phyloP scores from a whole-genome alignment of 805 yeast genomes.

The Ogataea saltuana region DNA sequence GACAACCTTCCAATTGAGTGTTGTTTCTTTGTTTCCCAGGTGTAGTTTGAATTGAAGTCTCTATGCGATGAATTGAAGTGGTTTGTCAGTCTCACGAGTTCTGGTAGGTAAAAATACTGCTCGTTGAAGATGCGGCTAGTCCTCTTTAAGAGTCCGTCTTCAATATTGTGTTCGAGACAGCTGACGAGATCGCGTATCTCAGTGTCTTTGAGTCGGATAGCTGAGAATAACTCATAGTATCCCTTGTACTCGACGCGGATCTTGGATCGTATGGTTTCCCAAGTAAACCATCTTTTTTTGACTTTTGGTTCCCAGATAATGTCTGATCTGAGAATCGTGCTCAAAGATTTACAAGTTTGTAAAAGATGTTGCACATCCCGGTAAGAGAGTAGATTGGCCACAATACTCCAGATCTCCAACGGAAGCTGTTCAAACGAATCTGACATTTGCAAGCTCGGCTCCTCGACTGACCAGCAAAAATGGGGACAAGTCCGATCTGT shows the following conservation, averaged over 20 bases:
- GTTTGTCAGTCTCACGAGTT: slow-evolving; percentile 19
- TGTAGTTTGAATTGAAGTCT: neutral
- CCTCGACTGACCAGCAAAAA: no score
- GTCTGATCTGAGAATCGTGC: slow-evolving; percentile 14
- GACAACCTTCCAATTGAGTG: slow-evolving; percentile 12
- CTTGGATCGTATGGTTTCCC: neutral
- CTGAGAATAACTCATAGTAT: no score
- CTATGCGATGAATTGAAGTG: slow-evolving; percentile 17
- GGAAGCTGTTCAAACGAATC: slow-evolving; percentile 18
- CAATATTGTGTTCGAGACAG: neutral
- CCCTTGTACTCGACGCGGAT: no score
- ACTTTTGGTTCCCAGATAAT: slow-evolving; percentile 25
- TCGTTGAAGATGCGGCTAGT: neutral
- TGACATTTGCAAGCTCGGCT: no score
- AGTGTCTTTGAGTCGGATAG: no score
- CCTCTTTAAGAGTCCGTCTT: neutral
- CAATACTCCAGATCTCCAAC: slow-evolving; percentile 26
- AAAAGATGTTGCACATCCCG: slow-evolving; percentile 17
- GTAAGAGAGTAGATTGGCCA: slow-evolving; percentile 10
- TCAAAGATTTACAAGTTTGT: slow-evolving; percentile 7
- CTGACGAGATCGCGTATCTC: no score
- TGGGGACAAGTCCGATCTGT: no score
- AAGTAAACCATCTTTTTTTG: slow-evolving; percentile 11
- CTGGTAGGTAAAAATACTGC: slow-evolving; percentile 20
- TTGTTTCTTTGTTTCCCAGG: slow-evolving; percentile 1